phyloP scores from a whole-genome alignment of 805 yeast species.

The Saturnispora kantuleensis region DNA sequence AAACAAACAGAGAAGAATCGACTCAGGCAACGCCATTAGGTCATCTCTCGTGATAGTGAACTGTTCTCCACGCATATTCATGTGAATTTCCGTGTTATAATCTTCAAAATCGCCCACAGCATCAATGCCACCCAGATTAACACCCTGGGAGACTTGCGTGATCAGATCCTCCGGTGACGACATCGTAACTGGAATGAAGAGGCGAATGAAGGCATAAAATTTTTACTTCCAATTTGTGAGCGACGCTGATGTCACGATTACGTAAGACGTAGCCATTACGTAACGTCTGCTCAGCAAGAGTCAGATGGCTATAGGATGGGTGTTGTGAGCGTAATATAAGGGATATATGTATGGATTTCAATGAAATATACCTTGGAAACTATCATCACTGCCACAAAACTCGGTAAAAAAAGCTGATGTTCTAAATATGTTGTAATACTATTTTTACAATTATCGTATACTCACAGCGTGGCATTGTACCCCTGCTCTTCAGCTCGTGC shows the following conservation, averaged over 20 bases:
- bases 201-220: neutral
- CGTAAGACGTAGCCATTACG: too few relatives aligned
- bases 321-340: neutral
- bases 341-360: too few relatives aligned
- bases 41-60: constrained; percentile 82
- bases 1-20: constrained; percentile 72
- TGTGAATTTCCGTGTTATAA: constrained; percentile 57
- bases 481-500: neutral
- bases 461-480: neutral
- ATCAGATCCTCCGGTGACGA: constrained; percentile 6
- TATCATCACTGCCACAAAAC: too few relatives aligned
- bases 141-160: constrained; percentile 7
- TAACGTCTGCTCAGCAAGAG: too few relatives aligned
- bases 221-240: neutral
- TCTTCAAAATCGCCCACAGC: constrained; percentile 28
- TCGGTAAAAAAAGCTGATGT: neutral
- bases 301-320: too few relatives aligned
- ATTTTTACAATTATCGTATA: too few relatives aligned
- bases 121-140: neutral
- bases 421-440: too few relatives aligned
- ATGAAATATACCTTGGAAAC: too few relatives aligned
- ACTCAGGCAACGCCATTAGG: constrained; percentile 85
- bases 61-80: constrained; percentile 65
- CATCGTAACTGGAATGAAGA: neutral
- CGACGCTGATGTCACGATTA: too few relatives aligned